phyloP scores from a whole-genome alignment of 768 basidiomycete species.

The Lactarius psammicola region DNA sequence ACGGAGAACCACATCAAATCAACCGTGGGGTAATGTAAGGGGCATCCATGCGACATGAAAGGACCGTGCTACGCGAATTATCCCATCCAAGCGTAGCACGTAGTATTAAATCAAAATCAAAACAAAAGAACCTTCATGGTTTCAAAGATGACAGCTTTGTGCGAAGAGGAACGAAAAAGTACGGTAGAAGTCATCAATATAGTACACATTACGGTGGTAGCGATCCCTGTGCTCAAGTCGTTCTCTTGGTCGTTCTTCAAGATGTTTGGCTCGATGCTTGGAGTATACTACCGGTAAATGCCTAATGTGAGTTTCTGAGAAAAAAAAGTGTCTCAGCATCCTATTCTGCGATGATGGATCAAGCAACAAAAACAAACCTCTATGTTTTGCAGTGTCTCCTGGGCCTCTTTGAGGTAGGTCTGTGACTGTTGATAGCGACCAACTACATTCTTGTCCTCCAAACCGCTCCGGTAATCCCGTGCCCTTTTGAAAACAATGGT shows the following conservation, averaged over 20 bases:
- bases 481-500: conserved; percentile 1
- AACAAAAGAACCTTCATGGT: neutral
- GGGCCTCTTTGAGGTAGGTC: conserved; percentile 12
- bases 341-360: neutral
- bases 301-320: conserved; percentile 7
- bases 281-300: no score
- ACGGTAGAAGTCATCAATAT: neutral
- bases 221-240: no score
- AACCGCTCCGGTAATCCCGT: neutral
- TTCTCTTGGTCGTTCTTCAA: no score
- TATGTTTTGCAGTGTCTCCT: conserved; percentile 1
- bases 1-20: neutral
- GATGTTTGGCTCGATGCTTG: neutral
- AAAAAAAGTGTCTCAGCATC: neutral
- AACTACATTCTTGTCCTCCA: conserved; percentile 6
- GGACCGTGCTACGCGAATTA: neutral
- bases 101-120: neutral
- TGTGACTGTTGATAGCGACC: neutral
- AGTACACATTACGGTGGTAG: no score
- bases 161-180: neutral
- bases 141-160: neutral
- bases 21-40: neutral
- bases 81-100: neutral
- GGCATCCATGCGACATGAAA: neutral
- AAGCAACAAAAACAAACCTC: conserved; percentile 1